A percentile compares a stretch with the other conserved stretches of the same genome.
These are phyloP conservation scores for Arthrobotrys pseudoclavata DNA, from an alignment of 2,329 filamentous ascomycete genomes.

Conservation along the genomic window DNA sequence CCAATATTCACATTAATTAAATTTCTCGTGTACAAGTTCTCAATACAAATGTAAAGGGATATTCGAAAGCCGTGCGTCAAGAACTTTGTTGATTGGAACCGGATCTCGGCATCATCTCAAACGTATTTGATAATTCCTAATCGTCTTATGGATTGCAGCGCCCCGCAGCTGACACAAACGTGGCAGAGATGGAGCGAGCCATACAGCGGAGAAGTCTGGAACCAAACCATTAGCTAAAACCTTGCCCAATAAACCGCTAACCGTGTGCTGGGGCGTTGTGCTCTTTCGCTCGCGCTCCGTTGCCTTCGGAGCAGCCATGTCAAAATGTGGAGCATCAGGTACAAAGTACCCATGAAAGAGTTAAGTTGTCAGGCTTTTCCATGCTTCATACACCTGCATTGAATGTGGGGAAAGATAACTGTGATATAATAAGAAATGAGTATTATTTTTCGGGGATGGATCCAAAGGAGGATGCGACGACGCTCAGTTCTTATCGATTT, in stretches of 20 bases:
- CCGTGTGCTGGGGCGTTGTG: conserved; percentile 19
- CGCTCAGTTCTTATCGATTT: not conserved
- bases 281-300: not conserved
- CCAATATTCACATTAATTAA: too few species aligned
- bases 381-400: not conserved
- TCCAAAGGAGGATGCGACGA: not conserved
- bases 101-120: conserved; percentile 15
- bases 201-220: conserved; percentile 4
- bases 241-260: not conserved
- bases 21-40: not conserved
- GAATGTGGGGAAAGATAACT: conserved; percentile 9
- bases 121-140: conserved; percentile 3
- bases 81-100: not conserved
- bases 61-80: not conserved
- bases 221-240: conserved; percentile 16
- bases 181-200: conserved; percentile 19
- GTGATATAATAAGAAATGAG: not conserved
- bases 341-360: not conserved
- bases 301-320: not conserved
- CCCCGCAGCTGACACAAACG: conserved; percentile 31
- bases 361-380: conserved; percentile 1
- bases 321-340: conserved; percentile 13
- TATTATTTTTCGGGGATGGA: not conserved
- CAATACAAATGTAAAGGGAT: not conserved
- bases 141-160: conserved; percentile 1